Evolutionary conservation across 176 grass and related monocot species (phyloP).

Genomic region (Aegilops speltoides): DNA sequence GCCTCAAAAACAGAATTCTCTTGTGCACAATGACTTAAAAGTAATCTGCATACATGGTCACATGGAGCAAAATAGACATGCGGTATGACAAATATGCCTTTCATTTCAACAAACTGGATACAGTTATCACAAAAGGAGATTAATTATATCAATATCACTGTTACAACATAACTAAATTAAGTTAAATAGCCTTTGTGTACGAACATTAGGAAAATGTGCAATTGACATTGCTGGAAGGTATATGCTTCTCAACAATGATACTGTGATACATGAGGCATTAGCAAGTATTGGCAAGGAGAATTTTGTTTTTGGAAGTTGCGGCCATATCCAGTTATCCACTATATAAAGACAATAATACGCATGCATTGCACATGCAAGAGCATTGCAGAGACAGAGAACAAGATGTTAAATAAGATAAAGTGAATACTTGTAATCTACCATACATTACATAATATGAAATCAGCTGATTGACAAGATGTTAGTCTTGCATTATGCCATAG

Average conservation of each 20-base stretch:
- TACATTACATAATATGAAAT: background rate
- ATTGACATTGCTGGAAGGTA: background rate
- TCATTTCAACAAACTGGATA: background rate
- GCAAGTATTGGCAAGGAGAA: background rate
- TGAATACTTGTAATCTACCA: background rate
- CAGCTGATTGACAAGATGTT: background rate
- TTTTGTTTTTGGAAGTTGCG: background rate
- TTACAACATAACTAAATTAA: background rate
- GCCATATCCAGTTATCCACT: background rate
- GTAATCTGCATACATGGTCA: background rate
- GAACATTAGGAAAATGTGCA: background rate
- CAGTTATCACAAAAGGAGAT: background rate
- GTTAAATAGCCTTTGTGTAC: background rate
- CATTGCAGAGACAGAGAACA: background rate
- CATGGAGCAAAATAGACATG: constrained; percentile 17
- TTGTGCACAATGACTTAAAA: background rate
- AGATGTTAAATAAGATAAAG: background rate
- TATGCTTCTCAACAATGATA: background rate
- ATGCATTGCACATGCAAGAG: background rate
- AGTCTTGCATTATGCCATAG: background rate
- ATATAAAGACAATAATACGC: background rate
- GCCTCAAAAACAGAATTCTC: background rate
- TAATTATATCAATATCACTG: background rate
- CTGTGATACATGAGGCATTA: constrained; percentile 6
- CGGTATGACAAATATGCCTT: background rate